Conservation (phyloP, 2,329 filamentous ascomycete genomes). For the Colletotrichum lini region DNA sequence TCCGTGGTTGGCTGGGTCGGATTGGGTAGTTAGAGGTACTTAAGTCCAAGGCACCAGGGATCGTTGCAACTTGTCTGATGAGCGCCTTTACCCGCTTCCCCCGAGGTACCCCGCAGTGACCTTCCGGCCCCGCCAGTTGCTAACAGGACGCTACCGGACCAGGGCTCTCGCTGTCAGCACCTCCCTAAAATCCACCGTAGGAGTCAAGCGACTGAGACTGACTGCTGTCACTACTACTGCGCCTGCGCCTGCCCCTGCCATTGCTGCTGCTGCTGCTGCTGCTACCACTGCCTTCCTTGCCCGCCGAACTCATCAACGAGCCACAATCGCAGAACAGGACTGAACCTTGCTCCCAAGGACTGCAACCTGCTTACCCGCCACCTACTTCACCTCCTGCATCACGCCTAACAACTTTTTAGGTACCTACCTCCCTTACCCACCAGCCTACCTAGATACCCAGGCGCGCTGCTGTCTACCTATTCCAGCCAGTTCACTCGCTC, state of each 20-base stretch:
- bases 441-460: too few species aligned
- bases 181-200: neutral
- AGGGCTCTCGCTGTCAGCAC: conserved; percentile 14
- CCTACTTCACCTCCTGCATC: conserved; percentile 32
- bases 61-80: conserved; percentile 3
- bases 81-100: conserved; percentile 9
- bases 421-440: too few species aligned
- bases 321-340: neutral
- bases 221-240: neutral
- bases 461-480: conserved; percentile 20
- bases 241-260: too few species aligned
- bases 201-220: neutral
- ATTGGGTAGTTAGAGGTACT: neutral
- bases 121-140: conserved; percentile 23
- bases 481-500: conserved; percentile 34
- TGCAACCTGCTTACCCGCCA: conserved; percentile 19
- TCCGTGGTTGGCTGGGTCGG: neutral
- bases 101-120: conserved; percentile 23
- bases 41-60: neutral
- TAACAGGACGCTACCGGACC: conserved; percentile 25
- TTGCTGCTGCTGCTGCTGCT: neutral
- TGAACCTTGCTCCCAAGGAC: conserved; percentile 13
- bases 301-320: neutral
- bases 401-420: conserved; percentile 27
- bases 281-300: neutral